Conservation (phyloP, 169 alveolate genomes). For the Eimeria brunetti region DNA sequence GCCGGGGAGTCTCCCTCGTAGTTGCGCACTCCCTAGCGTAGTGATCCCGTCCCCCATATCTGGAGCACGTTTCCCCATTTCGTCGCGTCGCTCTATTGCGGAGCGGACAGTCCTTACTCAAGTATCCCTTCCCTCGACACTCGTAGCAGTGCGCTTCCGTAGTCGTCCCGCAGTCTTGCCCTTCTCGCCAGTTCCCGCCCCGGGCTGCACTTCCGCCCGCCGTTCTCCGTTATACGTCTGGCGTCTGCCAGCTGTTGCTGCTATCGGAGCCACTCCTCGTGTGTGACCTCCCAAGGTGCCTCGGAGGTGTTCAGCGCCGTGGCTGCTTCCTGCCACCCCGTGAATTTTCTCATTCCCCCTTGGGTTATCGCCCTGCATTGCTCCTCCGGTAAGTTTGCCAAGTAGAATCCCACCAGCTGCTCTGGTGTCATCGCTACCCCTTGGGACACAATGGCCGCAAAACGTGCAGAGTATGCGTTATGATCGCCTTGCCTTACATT, state of each 20-base stretch:
- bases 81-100: neutral
- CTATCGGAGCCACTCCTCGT: neutral
- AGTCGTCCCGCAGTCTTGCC: neutral
- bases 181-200: neutral
- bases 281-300: neutral
- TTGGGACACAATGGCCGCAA: too few species aligned
- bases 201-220: neutral
- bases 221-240: neutral
- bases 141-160: neutral
- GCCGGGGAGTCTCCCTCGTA: neutral
- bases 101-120: neutral
- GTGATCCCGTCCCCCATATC: constrained; percentile 8
- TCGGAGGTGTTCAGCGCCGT: neutral
- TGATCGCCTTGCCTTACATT: too few species aligned
- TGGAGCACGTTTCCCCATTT: neutral
- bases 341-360: neutral
- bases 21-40: constrained; percentile 6
- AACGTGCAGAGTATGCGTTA: too few species aligned
- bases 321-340: neutral
- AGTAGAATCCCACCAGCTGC: too few species aligned
- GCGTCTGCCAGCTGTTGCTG: neutral
- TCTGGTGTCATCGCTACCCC: too few species aligned
- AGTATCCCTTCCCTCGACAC: neutral
- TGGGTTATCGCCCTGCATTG: too few species aligned
- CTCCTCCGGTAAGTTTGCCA: too few species aligned